These are phyloP conservation scores for Puccinellia tenuiflora DNA, from an alignment of 176 grass and related monocot species.

Conservation along the genomic window DNA sequence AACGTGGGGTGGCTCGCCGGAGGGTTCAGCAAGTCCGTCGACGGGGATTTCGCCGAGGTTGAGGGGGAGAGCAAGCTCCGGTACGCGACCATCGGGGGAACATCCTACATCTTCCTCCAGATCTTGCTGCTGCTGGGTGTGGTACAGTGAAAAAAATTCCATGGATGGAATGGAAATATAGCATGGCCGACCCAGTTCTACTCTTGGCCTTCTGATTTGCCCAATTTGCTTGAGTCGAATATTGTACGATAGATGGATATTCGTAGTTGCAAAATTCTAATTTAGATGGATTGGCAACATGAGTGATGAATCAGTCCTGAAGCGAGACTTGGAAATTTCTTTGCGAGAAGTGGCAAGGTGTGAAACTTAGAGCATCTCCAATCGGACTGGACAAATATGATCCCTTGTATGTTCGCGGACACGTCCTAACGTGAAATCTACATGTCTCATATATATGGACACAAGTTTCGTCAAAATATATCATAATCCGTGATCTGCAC, in stretches of 20 bases:
- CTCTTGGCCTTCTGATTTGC: neutral
- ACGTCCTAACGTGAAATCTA: too few species aligned
- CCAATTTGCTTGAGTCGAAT: neutral
- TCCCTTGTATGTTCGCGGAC: too few species aligned
- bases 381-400: too few species aligned
- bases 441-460: too few species aligned
- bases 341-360: too few species aligned
- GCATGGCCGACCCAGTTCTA: neutral
- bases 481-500: too few species aligned
- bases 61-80: slow-evolving; percentile 72
- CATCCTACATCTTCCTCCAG: slow-evolving; percentile 82
- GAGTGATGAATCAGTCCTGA: too few species aligned
- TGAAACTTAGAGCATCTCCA: too few species aligned
- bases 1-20: slow-evolving; percentile 85
- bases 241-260: neutral
- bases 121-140: slow-evolving; percentile 62
- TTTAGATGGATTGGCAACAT: neutral
- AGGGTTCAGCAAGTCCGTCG: slow-evolving; percentile 67
- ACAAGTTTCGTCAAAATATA: too few species aligned
- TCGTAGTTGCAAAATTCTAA: neutral
- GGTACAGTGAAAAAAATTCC: slow-evolving; percentile 23
- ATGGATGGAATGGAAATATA: too few species aligned
- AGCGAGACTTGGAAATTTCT: too few species aligned
- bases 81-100: slow-evolving; percentile 82
- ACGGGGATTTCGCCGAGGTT: slow-evolving; percentile 51